Percentiles rank a stretch among this genome's conserved stretches.
These are phyloP conservation scores for Komagataella populi DNA, from an alignment of 805 yeast species.

Conservation along the genomic window DNA sequence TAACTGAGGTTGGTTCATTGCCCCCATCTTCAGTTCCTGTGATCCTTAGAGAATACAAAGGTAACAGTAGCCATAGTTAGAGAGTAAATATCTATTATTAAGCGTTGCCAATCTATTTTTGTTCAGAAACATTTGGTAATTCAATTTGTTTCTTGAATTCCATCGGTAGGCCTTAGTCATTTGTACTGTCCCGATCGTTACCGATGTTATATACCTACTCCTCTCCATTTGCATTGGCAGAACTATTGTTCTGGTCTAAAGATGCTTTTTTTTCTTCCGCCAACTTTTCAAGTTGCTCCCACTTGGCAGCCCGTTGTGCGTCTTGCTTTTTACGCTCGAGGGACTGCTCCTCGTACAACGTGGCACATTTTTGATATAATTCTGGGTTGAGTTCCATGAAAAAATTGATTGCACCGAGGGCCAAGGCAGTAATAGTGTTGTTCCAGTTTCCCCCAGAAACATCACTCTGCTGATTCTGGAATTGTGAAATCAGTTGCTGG, in stretches of 20 bases:
- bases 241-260: constrained; percentile 17
- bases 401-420: constrained; percentile 80
- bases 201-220: background rate
- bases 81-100: background rate
- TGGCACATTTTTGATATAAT: constrained; percentile 85
- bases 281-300: constrained; percentile 55
- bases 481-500: background rate
- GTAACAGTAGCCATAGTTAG: constrained; percentile 3
- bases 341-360: constrained; percentile 61
- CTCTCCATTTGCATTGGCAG: constrained; percentile 10
- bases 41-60: constrained; percentile 81
- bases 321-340: constrained; percentile 51
- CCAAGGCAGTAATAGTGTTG: constrained; percentile 81
- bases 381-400: constrained; percentile 89
- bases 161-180: constrained; percentile 92
- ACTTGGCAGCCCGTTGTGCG: constrained; percentile 47
- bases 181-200: constrained; percentile 22
- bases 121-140: constrained; percentile 34
- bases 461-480: background rate
- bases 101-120: constrained; percentile 9
- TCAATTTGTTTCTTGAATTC: constrained; percentile 69
- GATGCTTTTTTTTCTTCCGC: background rate
- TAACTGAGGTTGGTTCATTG: constrained; percentile 89
- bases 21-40: constrained; percentile 99
- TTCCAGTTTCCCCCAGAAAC: constrained; percentile 57